Percentiles rank a stretch among this genome's conserved stretches.
Evolutionary conservation across 371 early-diverging fungal genomes (phyloP).

Genomic region (Mortierella sp.): DNA sequence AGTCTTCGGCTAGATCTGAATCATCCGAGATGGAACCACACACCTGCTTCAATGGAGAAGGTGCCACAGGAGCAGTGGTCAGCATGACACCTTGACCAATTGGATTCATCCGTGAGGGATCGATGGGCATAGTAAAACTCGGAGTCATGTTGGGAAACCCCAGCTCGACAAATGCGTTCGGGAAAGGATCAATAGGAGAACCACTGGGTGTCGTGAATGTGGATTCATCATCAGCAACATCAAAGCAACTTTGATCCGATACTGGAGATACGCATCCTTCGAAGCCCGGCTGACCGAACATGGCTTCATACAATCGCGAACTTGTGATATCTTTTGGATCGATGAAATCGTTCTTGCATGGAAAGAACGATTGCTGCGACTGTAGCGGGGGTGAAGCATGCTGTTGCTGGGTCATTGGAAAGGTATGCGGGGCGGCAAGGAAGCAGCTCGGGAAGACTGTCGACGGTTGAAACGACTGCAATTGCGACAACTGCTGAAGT

Average conservation of each 20-base stretch:
- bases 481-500: too few relatives aligned
- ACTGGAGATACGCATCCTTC: background rate
- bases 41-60: background rate
- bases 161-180: constrained; percentile 1
- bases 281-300: background rate
- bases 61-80: background rate
- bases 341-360: too few relatives aligned
- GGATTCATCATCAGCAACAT: background rate
- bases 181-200: background rate
- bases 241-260: constrained; percentile 13
- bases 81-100: too few relatives aligned
- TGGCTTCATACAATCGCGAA: background rate
- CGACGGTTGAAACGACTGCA: too few relatives aligned
- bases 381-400: too few relatives aligned
- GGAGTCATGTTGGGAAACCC: background rate
- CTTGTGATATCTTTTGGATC: background rate
- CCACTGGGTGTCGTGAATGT: too few relatives aligned
- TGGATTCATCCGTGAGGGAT: too few relatives aligned
- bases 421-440: too few relatives aligned
- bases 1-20: constrained; percentile 4
- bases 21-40: background rate
- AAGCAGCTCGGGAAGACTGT: too few relatives aligned
- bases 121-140: too few relatives aligned
- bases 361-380: too few relatives aligned
- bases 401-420: too few relatives aligned